Percentiles rank a stretch among this genome's conserved stretches.
Conservation (phyloP, 75 land plant species). For the Selaginella tamariscina region DNA sequence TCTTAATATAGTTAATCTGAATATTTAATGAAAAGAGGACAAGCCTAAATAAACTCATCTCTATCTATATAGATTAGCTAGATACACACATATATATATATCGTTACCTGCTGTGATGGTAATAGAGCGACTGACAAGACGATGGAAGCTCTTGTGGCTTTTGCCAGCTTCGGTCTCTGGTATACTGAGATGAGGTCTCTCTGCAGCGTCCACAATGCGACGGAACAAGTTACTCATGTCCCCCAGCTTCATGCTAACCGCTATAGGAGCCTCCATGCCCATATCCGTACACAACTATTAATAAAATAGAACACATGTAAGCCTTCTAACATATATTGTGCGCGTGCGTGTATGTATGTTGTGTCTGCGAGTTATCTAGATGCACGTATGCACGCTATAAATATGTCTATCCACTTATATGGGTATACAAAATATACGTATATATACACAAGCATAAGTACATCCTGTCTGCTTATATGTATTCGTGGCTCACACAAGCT, state of each 20-base stretch:
- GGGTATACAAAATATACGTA: no score
- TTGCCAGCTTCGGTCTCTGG: conserved; percentile 24
- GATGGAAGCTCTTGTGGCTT: conserved; percentile 12
- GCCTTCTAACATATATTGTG: no score
- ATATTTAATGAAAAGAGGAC: conserved; percentile 4
- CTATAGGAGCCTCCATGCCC: conserved; percentile 23
- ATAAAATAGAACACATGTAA: no score
- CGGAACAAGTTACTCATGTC: conserved; percentile 19
- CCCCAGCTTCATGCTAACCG: conserved; percentile 25
- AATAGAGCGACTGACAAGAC: conserved; percentile 17
- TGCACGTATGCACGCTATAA: no score
- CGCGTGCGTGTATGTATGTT: no score
- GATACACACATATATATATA: neutral
- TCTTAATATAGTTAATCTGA: neutral
- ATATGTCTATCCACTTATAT: no score
- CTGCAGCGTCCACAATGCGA: conserved; percentile 26
- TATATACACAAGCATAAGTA: no score
- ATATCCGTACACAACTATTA: conserved; percentile 15
- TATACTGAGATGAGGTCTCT: conserved; percentile 23
- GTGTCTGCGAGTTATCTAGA: no score
- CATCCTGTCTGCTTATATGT: no score
- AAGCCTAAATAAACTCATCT: neutral
- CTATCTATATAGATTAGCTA: neutral
- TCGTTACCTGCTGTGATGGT: conserved; percentile 17
- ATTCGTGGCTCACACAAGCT: no score